These are phyloP conservation scores for Starmerella ratchasimensis DNA, from an alignment of 805 yeast species.

Conservation along the genomic window DNA sequence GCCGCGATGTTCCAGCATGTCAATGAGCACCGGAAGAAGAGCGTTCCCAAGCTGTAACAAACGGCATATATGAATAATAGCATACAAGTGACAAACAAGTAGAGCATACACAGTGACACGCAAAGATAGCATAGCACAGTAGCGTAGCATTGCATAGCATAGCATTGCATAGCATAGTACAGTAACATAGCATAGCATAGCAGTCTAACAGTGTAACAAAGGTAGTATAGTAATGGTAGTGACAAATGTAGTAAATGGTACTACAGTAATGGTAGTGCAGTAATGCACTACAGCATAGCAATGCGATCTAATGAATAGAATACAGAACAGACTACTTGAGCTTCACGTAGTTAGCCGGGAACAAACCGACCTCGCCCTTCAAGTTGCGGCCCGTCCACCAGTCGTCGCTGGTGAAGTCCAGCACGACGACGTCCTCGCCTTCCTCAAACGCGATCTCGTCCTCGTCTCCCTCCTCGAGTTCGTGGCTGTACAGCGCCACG, in stretches of 20 bases:
- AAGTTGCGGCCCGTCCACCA: conserved; percentile 87
- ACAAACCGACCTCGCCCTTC: conserved; percentile 65
- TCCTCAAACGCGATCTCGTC: conserved; percentile 78
- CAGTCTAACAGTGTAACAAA: too few relatives aligned
- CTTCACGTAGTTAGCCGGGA: conserved; percentile 80
- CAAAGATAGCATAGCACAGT: too few relatives aligned
- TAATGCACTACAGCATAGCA: too few relatives aligned
- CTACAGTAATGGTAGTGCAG: too few relatives aligned
- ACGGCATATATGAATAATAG: background rate
- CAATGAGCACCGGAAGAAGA: background rate
- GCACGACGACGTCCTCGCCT: conserved; percentile 67
- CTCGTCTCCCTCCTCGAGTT: conserved; percentile 86
- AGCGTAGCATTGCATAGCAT: too few relatives aligned
- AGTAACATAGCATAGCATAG: too few relatives aligned
- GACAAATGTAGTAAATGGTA: too few relatives aligned
- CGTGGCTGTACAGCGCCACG: conserved; percentile 63
- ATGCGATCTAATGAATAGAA: background rate
- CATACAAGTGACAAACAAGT: too few relatives aligned
- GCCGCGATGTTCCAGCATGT: conserved; percentile 5
- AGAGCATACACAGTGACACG: too few relatives aligned
- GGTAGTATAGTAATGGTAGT: too few relatives aligned
- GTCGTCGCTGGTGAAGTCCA: conserved; percentile 82
- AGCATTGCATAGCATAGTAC: too few relatives aligned
- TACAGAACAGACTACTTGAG: conserved; percentile 12
- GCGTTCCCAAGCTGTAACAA: background rate